phyloP scores from a whole-genome alignment of 2,329 filamentous ascomycete species.

The Botrytis porri region DNA sequence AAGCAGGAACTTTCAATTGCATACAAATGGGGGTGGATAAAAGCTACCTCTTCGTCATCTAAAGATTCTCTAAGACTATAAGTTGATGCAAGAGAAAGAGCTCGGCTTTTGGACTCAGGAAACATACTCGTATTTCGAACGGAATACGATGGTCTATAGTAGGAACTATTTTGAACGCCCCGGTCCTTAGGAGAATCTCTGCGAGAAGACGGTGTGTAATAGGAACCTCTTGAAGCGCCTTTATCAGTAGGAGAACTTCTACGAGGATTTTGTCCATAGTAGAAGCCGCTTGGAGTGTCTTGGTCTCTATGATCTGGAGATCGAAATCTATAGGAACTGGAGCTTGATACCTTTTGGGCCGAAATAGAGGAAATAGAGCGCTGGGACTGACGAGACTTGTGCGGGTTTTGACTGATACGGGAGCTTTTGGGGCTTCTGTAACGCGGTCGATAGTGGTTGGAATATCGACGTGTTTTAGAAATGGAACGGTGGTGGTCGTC shows the following conservation, averaged over 20 bases:
- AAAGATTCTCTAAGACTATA: not conserved
- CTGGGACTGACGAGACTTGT: not conserved
- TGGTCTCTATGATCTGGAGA: not conserved
- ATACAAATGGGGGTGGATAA: not conserved
- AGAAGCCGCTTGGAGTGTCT: not conserved
- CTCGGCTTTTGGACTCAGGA: not conserved
- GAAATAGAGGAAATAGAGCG: not conserved
- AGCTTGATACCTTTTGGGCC: not conserved
- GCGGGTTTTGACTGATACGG: not conserved
- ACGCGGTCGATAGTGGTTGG: not conserved
- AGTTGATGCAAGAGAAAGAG: not conserved
- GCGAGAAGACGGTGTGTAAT: not conserved
- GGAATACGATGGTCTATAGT: not conserved
- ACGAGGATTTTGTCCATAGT: not conserved
- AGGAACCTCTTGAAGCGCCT: not conserved
- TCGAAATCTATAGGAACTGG: not conserved
- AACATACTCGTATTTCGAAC: not conserved
- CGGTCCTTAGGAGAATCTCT: not conserved
- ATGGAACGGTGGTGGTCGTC: not conserved
- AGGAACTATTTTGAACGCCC: not conserved
- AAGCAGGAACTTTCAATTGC: not conserved
- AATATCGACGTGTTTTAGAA: not conserved
- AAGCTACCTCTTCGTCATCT: conserved; percentile 1
- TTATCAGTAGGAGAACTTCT: not conserved
- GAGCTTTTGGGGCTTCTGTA: not conserved